Base-by-base conservation (phyloP, 2,329 filamentous ascomycete genomes). In the Penicillium sp. region DNA sequence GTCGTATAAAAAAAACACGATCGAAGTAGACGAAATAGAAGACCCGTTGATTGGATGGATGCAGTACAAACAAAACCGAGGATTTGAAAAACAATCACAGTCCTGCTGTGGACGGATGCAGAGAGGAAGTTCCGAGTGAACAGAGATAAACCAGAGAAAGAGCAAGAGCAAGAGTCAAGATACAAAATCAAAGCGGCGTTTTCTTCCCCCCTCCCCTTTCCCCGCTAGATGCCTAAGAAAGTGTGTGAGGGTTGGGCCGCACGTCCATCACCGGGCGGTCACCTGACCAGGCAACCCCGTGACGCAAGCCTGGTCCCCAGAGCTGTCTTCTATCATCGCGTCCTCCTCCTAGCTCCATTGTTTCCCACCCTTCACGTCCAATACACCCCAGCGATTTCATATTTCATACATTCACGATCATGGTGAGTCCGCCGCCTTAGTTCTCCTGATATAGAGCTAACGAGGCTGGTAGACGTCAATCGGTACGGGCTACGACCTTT, bases 401-500 rank as follows among this genome's bases (percentile, higher is more conserved):
- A 40, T 40, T 40, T 37, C 30, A 46, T 17, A 45, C 24, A 29
- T 27, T 24, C 36, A 51, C 43, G 54, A 58, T 36, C 50, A 63
- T 63, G 60, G 60, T 63, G 33, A 42, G 48, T 40, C 17, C 30
- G 27, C 21, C 47, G 32, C n/a, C 37, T 20, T 29, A 48, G 29
- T 23, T n/a, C 21, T 2, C 32, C 7, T 15, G 13, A 20, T 15
- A 45, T 18, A 24, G 49, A 53, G 51, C 56, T 62, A 59, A 66
- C 48, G 29, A 30, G 52, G 34, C 42, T 42, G 34, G 17, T 30
- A 99, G 94, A 99, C 94, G 70, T 99, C 94, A 72, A 99, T 99
- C 89, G 94, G 94, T 73, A 99, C 94, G 69, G 94, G 94, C 71
- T 99, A 99, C 80, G 94, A 99, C 85, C 88, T 99, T 68, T 91